Evolutionary conservation across 805 yeast genomes (phyloP).

Genomic region (Metschnikowia matae): DNA sequence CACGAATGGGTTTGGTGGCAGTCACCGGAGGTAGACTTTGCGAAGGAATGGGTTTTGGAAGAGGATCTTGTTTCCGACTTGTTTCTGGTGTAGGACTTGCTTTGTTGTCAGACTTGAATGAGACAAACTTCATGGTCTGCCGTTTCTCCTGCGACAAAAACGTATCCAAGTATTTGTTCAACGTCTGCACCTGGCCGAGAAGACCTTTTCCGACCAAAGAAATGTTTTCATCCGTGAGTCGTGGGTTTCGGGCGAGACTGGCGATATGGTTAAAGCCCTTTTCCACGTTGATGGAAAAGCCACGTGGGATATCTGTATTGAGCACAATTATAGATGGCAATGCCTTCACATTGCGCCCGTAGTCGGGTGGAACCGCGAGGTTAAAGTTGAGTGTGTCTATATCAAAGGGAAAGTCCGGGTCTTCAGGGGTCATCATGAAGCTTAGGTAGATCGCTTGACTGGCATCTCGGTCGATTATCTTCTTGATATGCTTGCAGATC

Average conservation of each 20-base stretch:
- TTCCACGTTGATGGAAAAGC: constrained; percentile 64
- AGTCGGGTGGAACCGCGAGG: constrained; percentile 50
- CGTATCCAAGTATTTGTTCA: constrained; percentile 56
- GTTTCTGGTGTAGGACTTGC: not conserved
- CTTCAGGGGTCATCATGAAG: constrained; percentile 51
- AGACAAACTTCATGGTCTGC: constrained; percentile 59
- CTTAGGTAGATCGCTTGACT: constrained; percentile 35
- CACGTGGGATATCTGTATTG: constrained; percentile 67
- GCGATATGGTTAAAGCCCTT: constrained; percentile 53
- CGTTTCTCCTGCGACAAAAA: constrained; percentile 57
- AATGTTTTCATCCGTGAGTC: constrained; percentile 21
- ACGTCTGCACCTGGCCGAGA: constrained; percentile 48
- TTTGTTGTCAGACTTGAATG: constrained; percentile 14
- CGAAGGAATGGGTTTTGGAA: constrained; percentile 1
- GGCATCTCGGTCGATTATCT: constrained; percentile 12
- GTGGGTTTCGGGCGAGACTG: constrained; percentile 13
- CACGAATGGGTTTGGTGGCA: not conserved
- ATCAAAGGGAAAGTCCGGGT: constrained; percentile 72
- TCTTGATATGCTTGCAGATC: constrained; percentile 12
- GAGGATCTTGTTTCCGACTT: not conserved
- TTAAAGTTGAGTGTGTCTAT: constrained; percentile 49
- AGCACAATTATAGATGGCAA: constrained; percentile 52
- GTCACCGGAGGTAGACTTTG: not conserved
- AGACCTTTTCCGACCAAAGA: constrained; percentile 47
- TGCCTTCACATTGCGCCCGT: constrained; percentile 42